Evolutionary conservation across 2,329 filamentous ascomycete species (phyloP).

Genomic region (Orbilia blumenaviensis): DNA sequence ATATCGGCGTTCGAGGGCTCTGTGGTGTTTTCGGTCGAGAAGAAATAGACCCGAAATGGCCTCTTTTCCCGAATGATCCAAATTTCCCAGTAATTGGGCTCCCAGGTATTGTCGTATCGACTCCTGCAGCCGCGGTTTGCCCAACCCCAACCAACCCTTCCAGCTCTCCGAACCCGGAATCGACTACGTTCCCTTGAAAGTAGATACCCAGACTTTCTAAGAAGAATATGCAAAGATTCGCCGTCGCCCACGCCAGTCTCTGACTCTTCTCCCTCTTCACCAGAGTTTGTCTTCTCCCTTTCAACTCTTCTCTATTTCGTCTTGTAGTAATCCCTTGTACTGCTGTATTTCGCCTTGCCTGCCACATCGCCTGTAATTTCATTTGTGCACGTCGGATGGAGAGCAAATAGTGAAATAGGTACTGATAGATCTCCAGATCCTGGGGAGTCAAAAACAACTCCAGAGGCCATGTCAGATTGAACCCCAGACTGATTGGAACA

Average conservation of each 20-base stretch:
- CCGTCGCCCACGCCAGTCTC: constrained; percentile 88
- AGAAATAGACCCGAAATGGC: not conserved
- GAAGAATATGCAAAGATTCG: constrained; percentile 86
- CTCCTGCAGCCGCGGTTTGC: not conserved
- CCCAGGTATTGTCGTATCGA: constrained; percentile 14
- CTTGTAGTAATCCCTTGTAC: constrained; percentile 70
- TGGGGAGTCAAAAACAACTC: constrained; percentile 83
- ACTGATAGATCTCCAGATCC: constrained; percentile 81
- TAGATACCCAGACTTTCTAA: constrained; percentile 87
- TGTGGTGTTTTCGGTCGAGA: constrained; percentile 38
- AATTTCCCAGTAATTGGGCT: constrained; percentile 15
- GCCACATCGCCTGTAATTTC: constrained; percentile 82
- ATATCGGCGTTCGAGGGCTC: constrained; percentile 39
- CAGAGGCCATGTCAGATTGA: constrained; percentile 79
- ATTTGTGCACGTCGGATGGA: constrained; percentile 86
- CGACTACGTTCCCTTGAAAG: constrained; percentile 87
- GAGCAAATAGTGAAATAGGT: constrained; percentile 86
- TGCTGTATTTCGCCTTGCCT: constrained; percentile 78
- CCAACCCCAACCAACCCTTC: constrained; percentile 61
- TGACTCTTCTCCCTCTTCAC: constrained; percentile 72
- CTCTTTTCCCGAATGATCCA: constrained; percentile 9
- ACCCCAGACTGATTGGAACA: constrained; percentile 73
- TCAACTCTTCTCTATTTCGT: constrained; percentile 70
- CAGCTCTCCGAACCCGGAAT: constrained; percentile 81
- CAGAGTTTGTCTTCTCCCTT: constrained; percentile 71